These are phyloP conservation scores for Fusarium transvaalense DNA, from an alignment of 2,329 filamentous ascomycete genomes.

Conservation along the genomic window DNA sequence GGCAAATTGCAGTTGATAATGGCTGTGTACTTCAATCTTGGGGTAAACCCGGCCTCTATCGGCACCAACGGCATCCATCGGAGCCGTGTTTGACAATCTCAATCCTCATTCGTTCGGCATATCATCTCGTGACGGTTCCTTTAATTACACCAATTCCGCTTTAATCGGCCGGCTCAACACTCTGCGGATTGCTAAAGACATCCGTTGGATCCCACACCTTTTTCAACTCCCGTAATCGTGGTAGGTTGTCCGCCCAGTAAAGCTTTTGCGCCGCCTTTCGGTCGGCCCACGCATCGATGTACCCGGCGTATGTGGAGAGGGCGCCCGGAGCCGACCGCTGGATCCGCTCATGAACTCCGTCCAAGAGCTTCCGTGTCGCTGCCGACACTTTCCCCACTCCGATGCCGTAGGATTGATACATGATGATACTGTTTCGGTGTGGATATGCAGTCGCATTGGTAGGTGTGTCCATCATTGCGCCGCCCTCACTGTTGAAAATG, in stretches of 20 bases:
- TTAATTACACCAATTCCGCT: constrained; percentile 16
- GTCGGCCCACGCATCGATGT: constrained; percentile 67
- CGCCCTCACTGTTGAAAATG: constrained; percentile 72
- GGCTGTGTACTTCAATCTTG: background rate
- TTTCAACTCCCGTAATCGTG: constrained; percentile 53
- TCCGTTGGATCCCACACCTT: constrained; percentile 53
- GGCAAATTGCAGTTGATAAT: background rate
- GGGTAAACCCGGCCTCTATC: constrained; percentile 30
- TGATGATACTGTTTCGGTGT: constrained; percentile 73
- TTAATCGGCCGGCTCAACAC: constrained; percentile 55
- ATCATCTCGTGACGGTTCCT: constrained; percentile 5
- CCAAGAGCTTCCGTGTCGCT: constrained; percentile 64
- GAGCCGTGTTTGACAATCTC: constrained; percentile 14
- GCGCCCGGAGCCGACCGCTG: constrained; percentile 47
- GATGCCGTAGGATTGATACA: constrained; percentile 72
- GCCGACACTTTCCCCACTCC: constrained; percentile 60
- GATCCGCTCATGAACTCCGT: constrained; percentile 63
- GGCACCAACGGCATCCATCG: constrained; percentile 31
- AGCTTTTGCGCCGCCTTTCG: constrained; percentile 52
- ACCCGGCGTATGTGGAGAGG: constrained; percentile 71
- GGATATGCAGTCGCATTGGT: constrained; percentile 70
- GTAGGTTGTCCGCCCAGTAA: constrained; percentile 56
- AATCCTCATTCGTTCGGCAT: constrained; percentile 1
- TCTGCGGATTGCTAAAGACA: constrained; percentile 57
- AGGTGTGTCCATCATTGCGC: constrained; percentile 68